A percentile compares a stretch with the other conserved stretches of the same genome.
These are phyloP conservation scores for Pleomassaria siparia DNA, from an alignment of 2,329 filamentous ascomycete species.

Conservation along the genomic window DNA sequence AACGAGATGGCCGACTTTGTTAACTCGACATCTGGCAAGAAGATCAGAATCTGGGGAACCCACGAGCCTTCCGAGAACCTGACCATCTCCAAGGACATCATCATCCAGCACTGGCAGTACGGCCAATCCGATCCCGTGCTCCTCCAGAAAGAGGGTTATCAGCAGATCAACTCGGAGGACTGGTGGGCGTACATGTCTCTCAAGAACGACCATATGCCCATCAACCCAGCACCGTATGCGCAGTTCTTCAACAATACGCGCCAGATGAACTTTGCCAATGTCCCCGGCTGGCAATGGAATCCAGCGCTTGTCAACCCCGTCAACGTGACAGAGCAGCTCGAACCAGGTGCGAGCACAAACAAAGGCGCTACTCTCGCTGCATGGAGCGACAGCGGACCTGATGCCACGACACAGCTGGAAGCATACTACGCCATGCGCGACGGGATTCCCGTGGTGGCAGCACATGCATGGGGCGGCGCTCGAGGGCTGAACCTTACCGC, in stretches of 20 bases:
- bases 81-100: slow-evolving; percentile 44
- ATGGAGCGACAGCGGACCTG: slow-evolving; percentile 54
- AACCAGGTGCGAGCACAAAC: slow-evolving; percentile 30
- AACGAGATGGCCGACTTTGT: slow-evolving; percentile 40
- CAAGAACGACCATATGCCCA: slow-evolving; percentile 55
- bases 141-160: slow-evolving; percentile 43
- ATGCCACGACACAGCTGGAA: slow-evolving; percentile 52
- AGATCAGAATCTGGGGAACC: slow-evolving; percentile 45
- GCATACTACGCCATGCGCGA: slow-evolving; percentile 52
- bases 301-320: slow-evolving; percentile 49
- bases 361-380: slow-evolving; percentile 47
- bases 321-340: slow-evolving; percentile 45
- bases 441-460: slow-evolving; percentile 48
- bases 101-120: slow-evolving; percentile 54
- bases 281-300: slow-evolving; percentile 49
- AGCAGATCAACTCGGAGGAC: slow-evolving; percentile 51
- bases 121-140: slow-evolving; percentile 50
- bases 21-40: slow-evolving; percentile 32
- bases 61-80: slow-evolving; percentile 46
- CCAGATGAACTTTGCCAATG: slow-evolving; percentile 49
- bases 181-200: slow-evolving; percentile 59
- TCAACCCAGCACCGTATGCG: slow-evolving; percentile 49
- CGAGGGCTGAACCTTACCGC: slow-evolving; percentile 38
- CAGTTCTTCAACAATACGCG: slow-evolving; percentile 51
- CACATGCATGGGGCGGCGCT: slow-evolving; percentile 46